These are phyloP conservation scores for Syzygium jambos DNA, from an alignment of 345 rosid genomes.

Conservation along the genomic window DNA sequence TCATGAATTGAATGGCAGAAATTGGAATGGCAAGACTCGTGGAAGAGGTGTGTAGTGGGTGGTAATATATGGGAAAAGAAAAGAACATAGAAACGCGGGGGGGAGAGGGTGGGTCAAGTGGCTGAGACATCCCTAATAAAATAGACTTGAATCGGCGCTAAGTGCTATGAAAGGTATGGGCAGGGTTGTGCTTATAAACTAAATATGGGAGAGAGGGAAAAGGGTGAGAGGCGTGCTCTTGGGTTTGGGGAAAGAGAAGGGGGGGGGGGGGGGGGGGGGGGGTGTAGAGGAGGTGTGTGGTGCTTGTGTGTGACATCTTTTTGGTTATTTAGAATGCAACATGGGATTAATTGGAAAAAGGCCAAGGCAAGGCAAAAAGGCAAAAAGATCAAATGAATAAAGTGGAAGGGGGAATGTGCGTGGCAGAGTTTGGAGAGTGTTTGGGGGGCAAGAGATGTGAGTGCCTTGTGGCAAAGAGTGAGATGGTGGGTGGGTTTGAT, in stretches of 20 bases:
- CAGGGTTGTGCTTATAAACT: neutral
- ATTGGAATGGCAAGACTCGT: neutral
- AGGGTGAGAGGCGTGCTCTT: conserved; percentile 17
- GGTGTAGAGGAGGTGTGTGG: too few relatives aligned
- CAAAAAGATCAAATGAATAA: conserved; percentile 7
- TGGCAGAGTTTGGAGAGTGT: conserved; percentile 71
- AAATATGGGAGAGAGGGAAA: neutral
- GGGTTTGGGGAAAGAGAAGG: conserved; percentile 16
- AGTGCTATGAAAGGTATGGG: neutral
- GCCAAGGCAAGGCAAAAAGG: conserved; percentile 10
- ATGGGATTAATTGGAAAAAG: conserved; percentile 7
- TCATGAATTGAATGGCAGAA: neutral
- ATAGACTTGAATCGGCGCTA: neutral
- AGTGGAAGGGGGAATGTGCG: conserved; percentile 3
- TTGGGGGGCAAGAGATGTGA: conserved; percentile 65
- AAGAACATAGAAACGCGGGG: neutral
- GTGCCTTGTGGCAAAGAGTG: conserved; percentile 2
- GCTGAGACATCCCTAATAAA: neutral
- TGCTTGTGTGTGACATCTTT: neutral
- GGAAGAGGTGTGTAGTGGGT: neutral
- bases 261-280: neutral
- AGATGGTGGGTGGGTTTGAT: conserved; percentile 43
- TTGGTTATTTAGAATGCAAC: conserved; percentile 4
- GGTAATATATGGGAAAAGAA: neutral
- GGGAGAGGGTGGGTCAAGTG: neutral